These are phyloP conservation scores for Dorcoceras hygrometricum DNA, from an alignment of 257 asterid species.

Conservation along the genomic window DNA sequence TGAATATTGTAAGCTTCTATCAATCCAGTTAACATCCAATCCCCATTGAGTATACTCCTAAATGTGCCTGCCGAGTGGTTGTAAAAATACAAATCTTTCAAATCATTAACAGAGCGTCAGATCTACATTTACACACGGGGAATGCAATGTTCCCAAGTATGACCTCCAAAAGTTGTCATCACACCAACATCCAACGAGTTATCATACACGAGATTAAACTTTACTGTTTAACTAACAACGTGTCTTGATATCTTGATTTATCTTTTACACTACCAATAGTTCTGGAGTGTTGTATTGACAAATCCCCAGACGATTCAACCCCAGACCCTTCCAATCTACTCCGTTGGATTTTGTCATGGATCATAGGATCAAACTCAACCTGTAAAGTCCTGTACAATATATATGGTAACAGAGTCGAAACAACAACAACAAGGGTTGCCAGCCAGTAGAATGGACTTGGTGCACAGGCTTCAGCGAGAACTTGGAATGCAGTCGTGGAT, in stretches of 20 bases:
- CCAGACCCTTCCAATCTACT: conserved; percentile 32
- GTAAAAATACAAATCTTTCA: not conserved
- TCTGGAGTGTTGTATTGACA: not conserved
- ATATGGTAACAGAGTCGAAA: conserved; percentile 64
- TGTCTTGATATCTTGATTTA: conserved; percentile 30
- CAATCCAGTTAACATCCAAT: too few species aligned
- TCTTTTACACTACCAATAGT: conserved; percentile 22
- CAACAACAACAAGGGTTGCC: conserved; percentile 51
- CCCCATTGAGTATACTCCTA: too few species aligned
- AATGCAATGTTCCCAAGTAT: not conserved
- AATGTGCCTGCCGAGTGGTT: not conserved
- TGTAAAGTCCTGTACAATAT: conserved; percentile 61
- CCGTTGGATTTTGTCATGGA: conserved; percentile 63
- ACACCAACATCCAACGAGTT: not conserved
- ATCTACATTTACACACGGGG: not conserved
- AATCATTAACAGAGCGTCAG: not conserved
- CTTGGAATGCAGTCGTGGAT: conserved; percentile 67
- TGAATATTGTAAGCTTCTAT: too few species aligned
- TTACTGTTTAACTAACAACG: conserved; percentile 32
- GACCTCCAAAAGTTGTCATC: not conserved
- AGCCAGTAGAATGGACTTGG: conserved; percentile 83
- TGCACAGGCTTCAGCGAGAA: conserved; percentile 76
- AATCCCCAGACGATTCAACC: conserved; percentile 24
- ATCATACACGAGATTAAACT: conserved; percentile 7
- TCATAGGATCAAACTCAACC: conserved; percentile 66